A percentile compares a stretch with the other conserved stretches of the same genome.
phyloP scores from a whole-genome alignment of 108 stramenopile genomes.

The Fistulifera pelliculosa region DNA sequence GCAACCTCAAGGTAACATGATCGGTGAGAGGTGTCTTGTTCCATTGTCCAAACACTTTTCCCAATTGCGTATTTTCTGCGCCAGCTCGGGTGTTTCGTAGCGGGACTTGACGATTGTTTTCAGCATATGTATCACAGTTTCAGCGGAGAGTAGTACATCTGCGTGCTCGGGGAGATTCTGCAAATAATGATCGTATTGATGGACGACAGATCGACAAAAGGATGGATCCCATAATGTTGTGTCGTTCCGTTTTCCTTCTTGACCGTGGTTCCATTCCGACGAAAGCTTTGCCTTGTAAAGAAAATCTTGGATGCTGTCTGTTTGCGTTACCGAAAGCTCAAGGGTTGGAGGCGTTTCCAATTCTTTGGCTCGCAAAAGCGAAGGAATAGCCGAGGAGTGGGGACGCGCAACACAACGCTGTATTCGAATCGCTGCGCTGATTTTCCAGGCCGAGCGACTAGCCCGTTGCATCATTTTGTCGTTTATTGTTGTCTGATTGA shows the following conservation, averaged over 20 bases:
- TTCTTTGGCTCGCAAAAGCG: no score
- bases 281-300: background rate
- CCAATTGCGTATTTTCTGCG: constrained; percentile 44
- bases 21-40: constrained; percentile 62
- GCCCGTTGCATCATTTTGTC: no score
- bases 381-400: no score
- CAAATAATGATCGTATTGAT: background rate
- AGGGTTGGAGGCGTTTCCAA: no score
- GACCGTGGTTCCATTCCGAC: constrained; percentile 2
- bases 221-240: background rate
- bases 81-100: constrained; percentile 40
- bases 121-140: constrained; percentile 42
- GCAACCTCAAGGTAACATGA: constrained; percentile 50
- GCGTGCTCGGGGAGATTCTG: background rate
- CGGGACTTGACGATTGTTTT: constrained; percentile 44
- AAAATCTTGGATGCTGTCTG: background rate
- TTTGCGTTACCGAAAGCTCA: no score
- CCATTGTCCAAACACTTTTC: constrained; percentile 57
- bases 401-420: no score
- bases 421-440: no score
- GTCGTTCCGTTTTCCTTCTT: constrained; percentile 1
- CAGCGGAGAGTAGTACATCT: constrained; percentile 34
- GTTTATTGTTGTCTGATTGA: no score
- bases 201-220: constrained; percentile 1
- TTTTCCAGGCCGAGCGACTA: no score